These are phyloP conservation scores for Lentinula detonsa DNA, from an alignment of 768 basidiomycete genomes.

Conservation along the genomic window DNA sequence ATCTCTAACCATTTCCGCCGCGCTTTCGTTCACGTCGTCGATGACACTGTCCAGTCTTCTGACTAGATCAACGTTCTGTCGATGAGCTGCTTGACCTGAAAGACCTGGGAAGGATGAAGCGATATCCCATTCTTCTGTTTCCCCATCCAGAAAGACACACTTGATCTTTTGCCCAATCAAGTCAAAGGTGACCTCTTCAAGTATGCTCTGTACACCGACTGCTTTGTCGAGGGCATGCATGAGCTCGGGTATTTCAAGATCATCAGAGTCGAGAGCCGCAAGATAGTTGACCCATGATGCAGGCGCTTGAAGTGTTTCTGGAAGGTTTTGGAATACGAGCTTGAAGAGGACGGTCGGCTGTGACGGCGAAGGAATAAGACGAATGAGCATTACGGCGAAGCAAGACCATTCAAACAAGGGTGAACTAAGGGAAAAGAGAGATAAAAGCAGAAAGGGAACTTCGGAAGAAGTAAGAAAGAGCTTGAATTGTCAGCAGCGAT, in stretches of 20 bases:
- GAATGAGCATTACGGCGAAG: conserved; percentile 44
- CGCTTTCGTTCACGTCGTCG: conserved; percentile 44
- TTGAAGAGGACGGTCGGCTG: conserved; percentile 54
- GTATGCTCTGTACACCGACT: conserved; percentile 47
- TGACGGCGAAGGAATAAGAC: conserved; percentile 39
- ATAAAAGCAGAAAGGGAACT: neutral
- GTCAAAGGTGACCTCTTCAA: conserved; percentile 61
- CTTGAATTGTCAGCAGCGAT: neutral
- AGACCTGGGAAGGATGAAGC: neutral
- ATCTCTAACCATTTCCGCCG: conserved; percentile 33
- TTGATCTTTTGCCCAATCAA: conserved; percentile 36
- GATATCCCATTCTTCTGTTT: conserved; percentile 42
- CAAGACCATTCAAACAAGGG: neutral
- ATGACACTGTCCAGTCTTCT: conserved; percentile 46
- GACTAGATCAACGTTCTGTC: conserved; percentile 18
- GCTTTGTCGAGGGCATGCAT: conserved; percentile 59
- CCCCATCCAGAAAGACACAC: conserved; percentile 56
- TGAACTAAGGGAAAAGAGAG: neutral
- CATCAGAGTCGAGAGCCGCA: conserved; percentile 41
- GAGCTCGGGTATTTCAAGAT: conserved; percentile 44
- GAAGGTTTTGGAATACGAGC: conserved; percentile 43
- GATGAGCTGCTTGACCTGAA: neutral
- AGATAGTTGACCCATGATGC: conserved; percentile 50
- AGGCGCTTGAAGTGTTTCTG: conserved; percentile 37
- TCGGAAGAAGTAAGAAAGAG: neutral